A percentile compares a stretch with the other conserved stretches of the same genome.
phyloP scores from a whole-genome alignment of 2,329 filamentous ascomycete species.

The Nemania sp. region DNA sequence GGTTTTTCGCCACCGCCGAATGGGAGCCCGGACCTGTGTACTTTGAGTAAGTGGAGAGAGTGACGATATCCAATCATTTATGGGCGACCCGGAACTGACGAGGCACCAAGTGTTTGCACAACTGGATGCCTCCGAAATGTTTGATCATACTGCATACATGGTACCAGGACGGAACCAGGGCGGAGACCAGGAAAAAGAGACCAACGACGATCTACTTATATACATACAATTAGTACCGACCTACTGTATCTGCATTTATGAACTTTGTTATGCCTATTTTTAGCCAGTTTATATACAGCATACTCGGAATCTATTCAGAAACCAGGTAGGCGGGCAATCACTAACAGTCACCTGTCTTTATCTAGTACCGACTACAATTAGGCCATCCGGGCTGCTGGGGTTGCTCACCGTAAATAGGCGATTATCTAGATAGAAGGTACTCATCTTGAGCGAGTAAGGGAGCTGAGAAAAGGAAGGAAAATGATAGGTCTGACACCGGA shows the following conservation, averaged over 20 bases:
- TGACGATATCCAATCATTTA: constrained; percentile 7
- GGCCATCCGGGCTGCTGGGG: too few species aligned
- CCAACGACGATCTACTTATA: background rate
- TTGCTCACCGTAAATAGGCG: background rate
- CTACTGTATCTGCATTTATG: background rate
- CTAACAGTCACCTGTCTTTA: too few species aligned
- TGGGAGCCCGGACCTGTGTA: background rate
- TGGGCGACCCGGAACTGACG: background rate
- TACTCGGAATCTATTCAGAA: too few species aligned
- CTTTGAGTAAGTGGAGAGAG: background rate
- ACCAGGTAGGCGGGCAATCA: background rate
- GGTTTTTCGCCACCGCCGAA: constrained; percentile 26
- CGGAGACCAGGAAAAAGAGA: too few species aligned
- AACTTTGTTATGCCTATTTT: background rate
- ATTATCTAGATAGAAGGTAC: background rate
- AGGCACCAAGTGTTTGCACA: background rate
- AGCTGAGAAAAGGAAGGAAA: background rate
- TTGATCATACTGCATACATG: background rate
- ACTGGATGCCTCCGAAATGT: background rate
- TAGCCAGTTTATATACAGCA: background rate
- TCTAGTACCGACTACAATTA: too few species aligned
- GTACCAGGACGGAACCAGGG: too few species aligned
- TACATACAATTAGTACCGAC: background rate
- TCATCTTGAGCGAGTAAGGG: background rate
- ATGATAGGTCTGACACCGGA: background rate